A percentile compares a stretch with the other conserved stretches of the same genome.
phyloP scores from a whole-genome alignment of 768 basidiomycete genomes.

The Filobasidium floriforme region DNA sequence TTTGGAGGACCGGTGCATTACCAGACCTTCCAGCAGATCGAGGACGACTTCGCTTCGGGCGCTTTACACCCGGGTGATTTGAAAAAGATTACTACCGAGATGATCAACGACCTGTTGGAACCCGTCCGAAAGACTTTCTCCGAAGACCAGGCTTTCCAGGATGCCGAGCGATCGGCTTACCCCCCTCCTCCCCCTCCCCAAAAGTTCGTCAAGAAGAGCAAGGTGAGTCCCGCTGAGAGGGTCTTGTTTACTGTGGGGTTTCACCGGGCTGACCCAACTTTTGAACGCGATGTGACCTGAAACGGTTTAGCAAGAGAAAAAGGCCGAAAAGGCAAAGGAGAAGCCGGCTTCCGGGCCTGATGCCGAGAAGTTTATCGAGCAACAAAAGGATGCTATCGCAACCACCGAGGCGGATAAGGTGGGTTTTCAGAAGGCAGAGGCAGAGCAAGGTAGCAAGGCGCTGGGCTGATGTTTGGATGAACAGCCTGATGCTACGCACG shows the following conservation, averaged over 20 bases:
- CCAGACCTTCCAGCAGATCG: conserved; percentile 56
- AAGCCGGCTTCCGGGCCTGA: not conserved
- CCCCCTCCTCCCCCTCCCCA: conserved; percentile 48
- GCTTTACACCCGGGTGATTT: conserved; percentile 82
- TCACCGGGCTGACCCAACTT: not conserved
- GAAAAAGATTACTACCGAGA: conserved; percentile 67
- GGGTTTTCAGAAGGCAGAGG: not conserved
- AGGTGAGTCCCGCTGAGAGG: conserved; percentile 21
- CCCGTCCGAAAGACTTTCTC: conserved; percentile 75
- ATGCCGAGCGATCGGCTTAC: conserved; percentile 70
- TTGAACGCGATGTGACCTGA: not conserved
- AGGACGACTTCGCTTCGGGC: conserved; percentile 66
- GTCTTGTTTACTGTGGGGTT: not conserved
- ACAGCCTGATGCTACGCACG: conserved; percentile 4
- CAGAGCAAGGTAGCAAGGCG: not conserved
- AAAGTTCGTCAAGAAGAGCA: conserved; percentile 38
- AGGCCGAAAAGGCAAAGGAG: conserved; percentile 1
- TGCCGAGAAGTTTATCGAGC: not conserved
- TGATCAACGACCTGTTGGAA: conserved; percentile 64
- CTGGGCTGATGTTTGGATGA: not conserved
- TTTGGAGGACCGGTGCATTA: conserved; percentile 69
- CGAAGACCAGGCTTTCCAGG: conserved; percentile 70
- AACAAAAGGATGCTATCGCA: conserved; percentile 6
- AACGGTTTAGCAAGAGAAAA: not conserved
- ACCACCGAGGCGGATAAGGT: conserved; percentile 1